Evolutionary conservation across 768 basidiomycete genomes (phyloP).

Genomic region (Terana coerulea): DNA sequence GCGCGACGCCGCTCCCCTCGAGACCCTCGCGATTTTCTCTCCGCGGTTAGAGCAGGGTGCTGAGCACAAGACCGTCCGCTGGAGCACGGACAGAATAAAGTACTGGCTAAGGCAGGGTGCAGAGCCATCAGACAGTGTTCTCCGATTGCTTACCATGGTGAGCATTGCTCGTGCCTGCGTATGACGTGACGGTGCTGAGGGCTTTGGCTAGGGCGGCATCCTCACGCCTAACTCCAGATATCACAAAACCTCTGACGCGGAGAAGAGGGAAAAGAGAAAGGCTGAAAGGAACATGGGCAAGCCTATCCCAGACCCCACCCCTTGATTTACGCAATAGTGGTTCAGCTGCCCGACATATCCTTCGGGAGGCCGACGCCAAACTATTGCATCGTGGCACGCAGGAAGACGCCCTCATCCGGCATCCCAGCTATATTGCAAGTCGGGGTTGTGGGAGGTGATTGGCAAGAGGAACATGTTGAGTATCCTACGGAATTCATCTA

Average conservation of each 20-base stretch:
- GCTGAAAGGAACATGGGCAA: no score
- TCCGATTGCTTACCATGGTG: constrained; percentile 76
- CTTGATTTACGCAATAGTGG: no score
- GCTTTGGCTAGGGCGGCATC: constrained; percentile 17
- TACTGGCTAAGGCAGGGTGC: constrained; percentile 91
- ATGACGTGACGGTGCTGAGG: not conserved
- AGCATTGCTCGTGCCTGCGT: constrained; percentile 27
- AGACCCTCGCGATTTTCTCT: constrained; percentile 82
- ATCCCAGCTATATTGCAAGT: no score
- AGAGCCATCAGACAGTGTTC: constrained; percentile 71
- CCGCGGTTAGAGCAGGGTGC: constrained; percentile 53
- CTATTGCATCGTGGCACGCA: no score
- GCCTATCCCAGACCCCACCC: no score
- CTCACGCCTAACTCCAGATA: constrained; percentile 6
- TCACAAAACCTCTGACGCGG: not conserved
- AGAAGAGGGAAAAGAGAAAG: no score
- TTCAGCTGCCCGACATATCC: no score
- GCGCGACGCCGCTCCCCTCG: constrained; percentile 83
- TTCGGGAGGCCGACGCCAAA: no score
- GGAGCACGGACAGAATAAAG: constrained; percentile 87
- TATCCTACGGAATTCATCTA: no score
- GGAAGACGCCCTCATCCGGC: no score
- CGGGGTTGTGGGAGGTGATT: no score
- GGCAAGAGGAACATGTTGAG: no score
- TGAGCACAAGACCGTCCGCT: constrained; percentile 71